Evolutionary conservation across 225 moss, liverwort and hornwort species (phyloP), one percentile per base, ranked within the genome.

Genomic region (Physcomitrium patens): DNA sequence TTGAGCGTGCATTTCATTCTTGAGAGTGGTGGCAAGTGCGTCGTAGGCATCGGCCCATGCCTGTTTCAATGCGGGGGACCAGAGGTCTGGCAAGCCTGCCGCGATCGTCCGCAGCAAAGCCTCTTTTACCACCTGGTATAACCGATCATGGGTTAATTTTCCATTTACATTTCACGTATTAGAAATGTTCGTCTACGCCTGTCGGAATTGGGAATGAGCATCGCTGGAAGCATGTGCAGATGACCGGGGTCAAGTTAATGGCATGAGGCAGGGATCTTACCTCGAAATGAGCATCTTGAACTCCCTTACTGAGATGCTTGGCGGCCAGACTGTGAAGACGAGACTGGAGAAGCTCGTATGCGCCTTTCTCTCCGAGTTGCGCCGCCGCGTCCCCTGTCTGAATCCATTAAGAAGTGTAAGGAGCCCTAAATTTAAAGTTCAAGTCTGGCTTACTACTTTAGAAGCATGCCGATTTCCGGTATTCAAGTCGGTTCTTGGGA

Each of bases 221-320:
- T 37, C 31, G 31, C 31, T 7, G 7, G 31, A 37, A 37, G 2
- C 31, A 37, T 37, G 31, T 37, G 7, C 7, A 1, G 31, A 37
- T 1, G 7, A 37, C 0, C 2, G 31, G 31, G 31, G 31, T 37
- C 31, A 37, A 3, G 31, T 37, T 37, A 4, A 37, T 1, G 24
- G 1, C 4, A 37, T 37, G 31, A 16, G 13, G 10, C 22, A 20
- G 31, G 62, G 55, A 26, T 7, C 45, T 68, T 67, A 86, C 86
- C 83, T 86, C 83, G 41, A 86, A 86, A 46, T 86, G 86, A 44
- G 56, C 69, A 62, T 86, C 86, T 51, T 45, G 46, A 19, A 86
- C 78, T 65, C 83, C 86, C 14, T 83, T 68, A 28, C 50, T 78
- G 65, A 84, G 68, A 86, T 86, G 86, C 60, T 58, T 76, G 57